phyloP scores from a whole-genome alignment of 768 basidiomycete species.

The Lactarius psammicola region DNA sequence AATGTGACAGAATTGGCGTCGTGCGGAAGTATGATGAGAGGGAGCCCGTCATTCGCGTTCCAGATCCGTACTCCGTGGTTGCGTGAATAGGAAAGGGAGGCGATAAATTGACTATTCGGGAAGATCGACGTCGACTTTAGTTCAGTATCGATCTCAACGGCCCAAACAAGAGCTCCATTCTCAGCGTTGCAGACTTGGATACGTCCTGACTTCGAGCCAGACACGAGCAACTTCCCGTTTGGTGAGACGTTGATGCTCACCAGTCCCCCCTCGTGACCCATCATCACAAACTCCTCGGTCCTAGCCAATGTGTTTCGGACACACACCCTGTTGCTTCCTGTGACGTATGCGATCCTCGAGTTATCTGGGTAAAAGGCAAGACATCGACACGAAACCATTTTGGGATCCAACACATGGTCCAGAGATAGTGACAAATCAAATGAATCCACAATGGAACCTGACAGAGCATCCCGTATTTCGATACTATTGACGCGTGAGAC shows the following conservation, averaged over 20 bases:
- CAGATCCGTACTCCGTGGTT: neutral
- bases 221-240: neutral
- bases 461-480: neutral
- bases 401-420: neutral
- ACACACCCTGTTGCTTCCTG: neutral
- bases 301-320: neutral
- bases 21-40: neutral
- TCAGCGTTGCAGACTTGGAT: neutral
- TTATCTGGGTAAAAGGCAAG: neutral
- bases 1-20: neutral
- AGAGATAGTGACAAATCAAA: neutral
- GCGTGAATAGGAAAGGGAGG: neutral
- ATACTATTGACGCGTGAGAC: neutral
- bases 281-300: neutral
- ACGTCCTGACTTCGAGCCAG: neutral
- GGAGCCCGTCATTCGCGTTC: neutral
- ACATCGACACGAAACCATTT: neutral
- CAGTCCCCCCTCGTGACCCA: neutral
- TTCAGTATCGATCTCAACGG: neutral
- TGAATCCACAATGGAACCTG: neutral
- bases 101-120: neutral
- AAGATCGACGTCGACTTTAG: neutral
- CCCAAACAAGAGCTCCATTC: neutral
- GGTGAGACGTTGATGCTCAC: neutral
- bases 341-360: neutral